Evolutionary conservation across 345 rosid genomes (phyloP), one percentile per base, ranked within the genome.

Genomic region (Heritiera littoralis): DNA sequence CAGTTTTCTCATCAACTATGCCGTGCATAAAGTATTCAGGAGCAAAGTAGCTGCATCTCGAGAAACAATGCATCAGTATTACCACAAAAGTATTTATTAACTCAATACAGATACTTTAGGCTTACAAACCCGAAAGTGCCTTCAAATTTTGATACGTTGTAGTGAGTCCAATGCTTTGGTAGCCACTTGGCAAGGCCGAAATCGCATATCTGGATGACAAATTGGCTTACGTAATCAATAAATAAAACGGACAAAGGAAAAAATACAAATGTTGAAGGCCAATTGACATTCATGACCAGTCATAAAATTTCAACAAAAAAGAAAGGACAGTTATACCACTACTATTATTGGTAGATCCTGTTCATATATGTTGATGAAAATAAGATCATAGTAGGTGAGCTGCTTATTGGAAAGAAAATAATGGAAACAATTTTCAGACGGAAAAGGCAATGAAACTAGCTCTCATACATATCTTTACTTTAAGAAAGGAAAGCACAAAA

Each of bases 161-260:
- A 93, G 72, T 93, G 99, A 43, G 93, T 90, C 91, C 90, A 87
- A 64, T 95, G 90, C 59, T 82, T 87, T 0, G 98, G 99, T 17
- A 95, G 92, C 99, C 99, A 95, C 85, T 92, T 95, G 12, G 99
- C 98, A 58, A 93, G 86, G 61, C 98, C 99, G 8, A 95, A 95
- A 87, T 95, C 98, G 63, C 97, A 93, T 72, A 95, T 95, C 97
- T 92, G 84, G 61, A 78, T 66, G 9, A 75, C 63, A 64, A 75
- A 77, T 66, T 15, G 14, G 15, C 13, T 59, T 43, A 60, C 40
- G 15, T 49, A 68, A 78, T 80, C 82, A 77, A 77, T 75, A 64
- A 71, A 63, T 38, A 38, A 35, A n/a, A 51, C 17, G 32, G 28
- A 43, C 56, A 61, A 54, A 66, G 51, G 41, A 71, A 75, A 40